phyloP scores from a whole-genome alignment of 2,329 filamentous ascomycete genomes.

The Botrytis porri region DNA sequence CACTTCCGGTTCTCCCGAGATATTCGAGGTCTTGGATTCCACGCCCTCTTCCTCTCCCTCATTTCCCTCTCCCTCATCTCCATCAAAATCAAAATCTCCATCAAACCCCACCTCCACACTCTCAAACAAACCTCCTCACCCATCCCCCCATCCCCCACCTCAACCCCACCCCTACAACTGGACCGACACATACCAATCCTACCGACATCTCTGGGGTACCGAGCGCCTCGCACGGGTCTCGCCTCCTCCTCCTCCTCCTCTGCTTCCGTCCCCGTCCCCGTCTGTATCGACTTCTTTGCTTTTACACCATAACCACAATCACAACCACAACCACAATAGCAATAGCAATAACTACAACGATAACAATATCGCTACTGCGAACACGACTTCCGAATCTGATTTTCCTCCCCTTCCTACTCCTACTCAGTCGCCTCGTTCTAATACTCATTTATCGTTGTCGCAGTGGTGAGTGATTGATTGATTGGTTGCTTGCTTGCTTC shows the following conservation, averaged over 20 bases:
- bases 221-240: background rate
- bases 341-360: background rate
- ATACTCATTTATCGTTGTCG: background rate
- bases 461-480: background rate
- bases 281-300: background rate
- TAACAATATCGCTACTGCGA: background rate
- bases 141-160: background rate
- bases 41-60: background rate
- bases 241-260: background rate
- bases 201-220: background rate
- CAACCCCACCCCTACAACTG: background rate
- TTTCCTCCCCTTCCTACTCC: background rate
- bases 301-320: background rate
- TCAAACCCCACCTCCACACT: background rate
- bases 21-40: accelerated
- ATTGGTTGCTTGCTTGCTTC: background rate
- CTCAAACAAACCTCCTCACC: too few relatives aligned
- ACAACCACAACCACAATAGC: background rate
- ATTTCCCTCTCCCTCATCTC: background rate
- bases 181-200: background rate
- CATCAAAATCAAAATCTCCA: too few relatives aligned
- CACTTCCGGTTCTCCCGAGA: background rate
- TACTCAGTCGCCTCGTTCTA: background rate
- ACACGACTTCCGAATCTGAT: background rate
- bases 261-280: too few relatives aligned